Conservation (phyloP, 352 stramenopile species). For the Pseudoperonospora humuli region DNA sequence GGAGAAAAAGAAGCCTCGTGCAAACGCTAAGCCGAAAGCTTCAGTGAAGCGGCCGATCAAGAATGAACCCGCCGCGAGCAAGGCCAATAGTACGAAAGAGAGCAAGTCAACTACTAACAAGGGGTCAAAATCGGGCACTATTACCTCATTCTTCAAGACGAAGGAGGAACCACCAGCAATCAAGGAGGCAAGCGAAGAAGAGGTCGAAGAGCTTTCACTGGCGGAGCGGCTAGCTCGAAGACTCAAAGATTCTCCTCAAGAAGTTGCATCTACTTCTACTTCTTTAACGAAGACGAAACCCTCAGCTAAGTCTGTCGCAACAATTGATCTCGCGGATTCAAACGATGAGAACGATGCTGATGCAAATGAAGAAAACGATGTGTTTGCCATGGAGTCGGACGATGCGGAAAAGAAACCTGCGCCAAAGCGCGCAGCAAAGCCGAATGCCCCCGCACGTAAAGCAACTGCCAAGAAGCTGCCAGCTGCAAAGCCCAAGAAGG, state of each 20-base stretch:
- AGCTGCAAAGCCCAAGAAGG: conserved; percentile 21
- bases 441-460: conserved; percentile 27
- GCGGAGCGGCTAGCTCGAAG: conserved; percentile 57
- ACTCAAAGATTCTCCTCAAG: conserved; percentile 35
- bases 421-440: conserved; percentile 14
- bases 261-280: conserved; percentile 23
- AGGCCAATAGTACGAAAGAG: conserved; percentile 20
- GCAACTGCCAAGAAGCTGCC: conserved; percentile 8
- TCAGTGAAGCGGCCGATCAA: conserved; percentile 27
- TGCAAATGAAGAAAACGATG: conserved; percentile 45
- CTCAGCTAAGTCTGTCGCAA: conserved; percentile 13
- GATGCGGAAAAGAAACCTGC: conserved; percentile 30
- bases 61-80: conserved; percentile 18
- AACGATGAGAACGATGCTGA: conserved; percentile 28
- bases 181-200: conserved; percentile 40
- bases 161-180: conserved; percentile 20
- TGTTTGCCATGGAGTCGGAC: conserved; percentile 53
- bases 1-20: conserved; percentile 18
- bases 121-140: conserved; percentile 24
- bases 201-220: conserved; percentile 67
- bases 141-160: conserved; percentile 51
- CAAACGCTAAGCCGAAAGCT: conserved; percentile 35
- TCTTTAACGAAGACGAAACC: conserved; percentile 12
- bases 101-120: conserved; percentile 20
- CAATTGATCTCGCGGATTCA: conserved; percentile 41